Evolutionary conservation across 2,329 filamentous ascomycete genomes (phyloP), one percentile per base, ranked within the genome.

Genomic region (Dactylellina drechsleri): DNA sequence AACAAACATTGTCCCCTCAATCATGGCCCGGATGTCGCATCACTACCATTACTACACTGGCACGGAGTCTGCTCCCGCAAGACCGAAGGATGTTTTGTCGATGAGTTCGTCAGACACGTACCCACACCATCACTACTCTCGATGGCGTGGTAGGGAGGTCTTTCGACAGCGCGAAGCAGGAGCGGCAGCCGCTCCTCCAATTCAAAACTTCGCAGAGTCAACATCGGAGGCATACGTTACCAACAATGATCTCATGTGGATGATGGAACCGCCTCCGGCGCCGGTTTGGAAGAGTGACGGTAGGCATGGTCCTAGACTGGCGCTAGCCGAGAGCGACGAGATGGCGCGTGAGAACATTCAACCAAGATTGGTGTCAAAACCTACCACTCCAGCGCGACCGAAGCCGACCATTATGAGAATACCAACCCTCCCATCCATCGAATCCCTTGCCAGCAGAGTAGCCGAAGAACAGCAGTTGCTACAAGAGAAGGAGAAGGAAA

Each of bases 281-380:
- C 47, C 71, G 8, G 71, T 75, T 16, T 75, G 71, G 71, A 75
- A 75, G 59, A 75, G 71, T 47, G 71, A 75, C 18, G 71, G 71
- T 5, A 67, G 50, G 16, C 71, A 75, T 13, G 71, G 64, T n/a
- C 71, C 71, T n/a, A 58, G 71, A 49, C 40, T 75, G 36, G 71
- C 71, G 31, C 54, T 75, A 2, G 64, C 64, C 23, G 71, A 75
- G 16, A 53, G 64, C 20, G 70, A 75, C 16, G 71, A 75, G 16
- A 67, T 75, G 58, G 4, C 47, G 13, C 52, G 57, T 45, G 58
- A 75, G 58, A 68, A 75, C 13, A 65, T 75, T 36, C 40, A 57
- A 16, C 71, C 71, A 10, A 57, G 71, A 54, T n/a, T 75, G 15
- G 45, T 75, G 5, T 68, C 71, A 0, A 50, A 28, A 56, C 71